Conservation (phyloP, 768 basidiomycete genomes). For the Russula foetens region DNA sequence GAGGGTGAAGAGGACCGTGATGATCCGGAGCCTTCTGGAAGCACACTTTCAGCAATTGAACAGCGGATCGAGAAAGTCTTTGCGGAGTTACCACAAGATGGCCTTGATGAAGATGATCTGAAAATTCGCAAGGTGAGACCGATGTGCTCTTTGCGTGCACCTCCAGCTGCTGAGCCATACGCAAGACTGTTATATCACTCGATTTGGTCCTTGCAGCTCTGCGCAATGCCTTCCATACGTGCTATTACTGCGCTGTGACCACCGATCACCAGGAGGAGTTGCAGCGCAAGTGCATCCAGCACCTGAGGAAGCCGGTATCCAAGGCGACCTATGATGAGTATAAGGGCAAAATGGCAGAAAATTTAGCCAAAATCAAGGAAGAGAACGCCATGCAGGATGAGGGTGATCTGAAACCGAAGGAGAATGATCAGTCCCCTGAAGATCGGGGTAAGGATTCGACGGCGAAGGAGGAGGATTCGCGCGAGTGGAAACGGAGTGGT, state of each 20-base stretch:
- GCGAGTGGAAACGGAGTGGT: constrained; percentile 64
- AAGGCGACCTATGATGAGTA: constrained; percentile 54
- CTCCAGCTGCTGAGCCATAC: constrained; percentile 16
- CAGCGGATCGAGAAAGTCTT: constrained; percentile 71
- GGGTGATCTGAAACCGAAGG: constrained; percentile 18
- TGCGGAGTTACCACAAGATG: constrained; percentile 56
- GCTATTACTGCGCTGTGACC: constrained; percentile 95
- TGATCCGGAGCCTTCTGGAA: constrained; percentile 50
- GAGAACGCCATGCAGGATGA: constrained; percentile 39
- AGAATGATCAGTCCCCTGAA: constrained; percentile 27
- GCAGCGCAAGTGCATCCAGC: constrained; percentile 89
- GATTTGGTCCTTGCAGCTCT: constrained; percentile 93
- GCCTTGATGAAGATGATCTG: constrained; percentile 55
- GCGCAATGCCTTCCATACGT: constrained; percentile 86
- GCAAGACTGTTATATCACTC: constrained; percentile 68
- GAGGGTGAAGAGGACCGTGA: constrained; percentile 31
- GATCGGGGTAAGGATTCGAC: constrained; percentile 28
- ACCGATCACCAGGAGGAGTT: constrained; percentile 93
- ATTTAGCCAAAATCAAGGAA: constrained; percentile 35
- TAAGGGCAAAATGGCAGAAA: constrained; percentile 44
- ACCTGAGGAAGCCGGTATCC: constrained; percentile 71
- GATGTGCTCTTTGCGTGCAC: constrained; percentile 12
- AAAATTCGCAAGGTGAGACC: constrained; percentile 61
- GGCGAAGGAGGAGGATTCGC: constrained; percentile 30
- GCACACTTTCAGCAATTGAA: constrained; percentile 75